Evolutionary conservation across 176 grass and related monocot genomes (phyloP), one percentile per base, ranked within the genome.

Genomic region (Triticum dicoccoides): DNA sequence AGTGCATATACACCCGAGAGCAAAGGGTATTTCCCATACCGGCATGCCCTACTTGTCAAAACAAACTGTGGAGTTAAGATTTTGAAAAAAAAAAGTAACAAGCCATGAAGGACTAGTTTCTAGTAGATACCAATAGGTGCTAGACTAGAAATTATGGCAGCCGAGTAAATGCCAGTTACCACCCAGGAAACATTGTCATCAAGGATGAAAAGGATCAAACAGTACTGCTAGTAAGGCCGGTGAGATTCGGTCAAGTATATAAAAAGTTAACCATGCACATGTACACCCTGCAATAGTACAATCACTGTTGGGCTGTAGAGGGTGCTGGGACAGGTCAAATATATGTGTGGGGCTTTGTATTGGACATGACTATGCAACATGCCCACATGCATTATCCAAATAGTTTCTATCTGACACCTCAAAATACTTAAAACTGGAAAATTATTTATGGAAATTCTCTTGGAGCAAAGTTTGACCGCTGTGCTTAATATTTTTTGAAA

Each of bases 331-430:
- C 61, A 38, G 8, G 62, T 38, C 61, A 78, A 39, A 78, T 78
- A 41, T 39, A 85, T 78, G 21, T 68, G 21, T 78, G 83, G 39
- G 41, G 9, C 18, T 17, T 49, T 17, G 24, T 35, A 75, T 65
- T 51, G 37, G 58, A 76, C 58, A 65, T 47, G 56, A 51, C 82
- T 34, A 23, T 23, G 56, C 27, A 76, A 51, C 38, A 47, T 44
- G 58, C 70, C 39, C 75, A 35, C 58, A 34, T 64, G 58, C 70
- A 76, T 76, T 76, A 75, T 75, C 24, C 82, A 75, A 63, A 44
- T 74, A 45, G 4, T 3, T 6, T 23, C 64, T 81, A 49, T 49
- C 45, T 49, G 45, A 49, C 45, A 49, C 1, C 12, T 49, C 45
- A 4, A 49, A 49, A 49, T 49, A 49, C 45, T 49, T 49, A 49